Base-by-base conservation (phyloP, 2,329 filamentous ascomycete genomes). In the Nigrospora osmanthi region DNA sequence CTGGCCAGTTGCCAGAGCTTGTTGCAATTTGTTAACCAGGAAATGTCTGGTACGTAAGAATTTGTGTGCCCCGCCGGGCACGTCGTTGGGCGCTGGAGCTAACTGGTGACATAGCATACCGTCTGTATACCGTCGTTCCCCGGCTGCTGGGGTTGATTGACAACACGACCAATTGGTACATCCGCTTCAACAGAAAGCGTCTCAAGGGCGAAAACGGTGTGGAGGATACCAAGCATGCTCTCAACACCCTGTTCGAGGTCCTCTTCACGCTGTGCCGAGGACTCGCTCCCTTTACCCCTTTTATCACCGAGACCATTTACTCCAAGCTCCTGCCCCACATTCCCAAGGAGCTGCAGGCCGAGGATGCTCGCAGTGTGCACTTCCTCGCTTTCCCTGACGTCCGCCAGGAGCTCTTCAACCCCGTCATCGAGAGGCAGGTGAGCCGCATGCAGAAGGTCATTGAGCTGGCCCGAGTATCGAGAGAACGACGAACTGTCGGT, bases 111-210 rank as follows among this genome's bases (percentile, higher is more conserved):
- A 1, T 41, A 73, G 83, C 71, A 7, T 89, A 89, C 62, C 83
- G 86, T 35, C 68, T 90, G 33, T 97, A 96, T 66, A 97, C 90
- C 1, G 91, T 97, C 38, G 89, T 95, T 38, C 90, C 90, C 9
- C 78, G 87, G 51, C 70, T 97, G 48, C 76, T 95, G 15, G 78
- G 77, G 47, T 77, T 95, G 58, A 94, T 96, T 52, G 91, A 96
- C 58, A 89, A 94, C 67, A 89, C 87, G 4, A 96, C 90, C n/a
- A 97, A 97, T 67, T 96, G 90, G 90, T 96, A 96, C 68, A 96
- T 96, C 63, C 80, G 89, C 13, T 56, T 54, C 45, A 56, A 55
- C 39, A 53, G 54, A 11, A 55, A 87, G 64, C 81, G 90, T 44
- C 74, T 95, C 53, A 96, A 95, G 80, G 90, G 90, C 37, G 89